Base-by-base conservation (phyloP, 139 green algal genomes). In the Chlamydomonas eustigma region DNA sequence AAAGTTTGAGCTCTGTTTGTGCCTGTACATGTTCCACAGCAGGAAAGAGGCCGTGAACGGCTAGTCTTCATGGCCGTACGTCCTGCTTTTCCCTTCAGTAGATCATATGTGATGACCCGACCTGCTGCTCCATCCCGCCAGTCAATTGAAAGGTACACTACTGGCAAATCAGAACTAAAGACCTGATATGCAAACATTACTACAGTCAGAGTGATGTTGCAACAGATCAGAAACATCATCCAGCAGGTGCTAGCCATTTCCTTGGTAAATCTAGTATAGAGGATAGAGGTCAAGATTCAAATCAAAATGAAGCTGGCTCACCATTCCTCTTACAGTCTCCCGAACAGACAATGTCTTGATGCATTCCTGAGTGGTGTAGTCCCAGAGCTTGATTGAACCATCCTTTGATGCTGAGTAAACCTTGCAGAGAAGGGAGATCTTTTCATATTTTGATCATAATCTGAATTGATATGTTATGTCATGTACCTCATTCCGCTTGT, bases 311-410 rank as follows among this genome's bases (percentile, higher is more conserved):
- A n/a, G n/a, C n/a, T n/a, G n/a, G n/a, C 75, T 0, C 66, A 84
- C 84, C 84, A 89, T 84, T 50, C 65, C 37, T 0, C 80, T 50
- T 1, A 89, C 64, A 0, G 81, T 74, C 44, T 81, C 82, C n/a
- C 74, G 51, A 3, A 86, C 76, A 6, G 5, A 35, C 3, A 89
- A 1, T 4, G 64, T 71, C 0, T 35, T 35, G 12, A 89, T 25
- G 39, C 81, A 76, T 2, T 65, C 44, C 0, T 64, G 50, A 1
- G 50, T 65, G 0, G 28, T 24, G 30, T 80, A 80, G 71, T 88
- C 76, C 88, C 88, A 92, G 39, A 86, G 78, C 39, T 82, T 79
- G 33, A 92, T n/a, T 1, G 84, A 89, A 6, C 82, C 81, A 70
- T 92, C 88, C 37, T 83, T 31, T 1, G 78, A 87, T 18, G 70